Conservation (phyloP, 352 stramenopile species). For the Phytophthora sansomeana region DNA sequence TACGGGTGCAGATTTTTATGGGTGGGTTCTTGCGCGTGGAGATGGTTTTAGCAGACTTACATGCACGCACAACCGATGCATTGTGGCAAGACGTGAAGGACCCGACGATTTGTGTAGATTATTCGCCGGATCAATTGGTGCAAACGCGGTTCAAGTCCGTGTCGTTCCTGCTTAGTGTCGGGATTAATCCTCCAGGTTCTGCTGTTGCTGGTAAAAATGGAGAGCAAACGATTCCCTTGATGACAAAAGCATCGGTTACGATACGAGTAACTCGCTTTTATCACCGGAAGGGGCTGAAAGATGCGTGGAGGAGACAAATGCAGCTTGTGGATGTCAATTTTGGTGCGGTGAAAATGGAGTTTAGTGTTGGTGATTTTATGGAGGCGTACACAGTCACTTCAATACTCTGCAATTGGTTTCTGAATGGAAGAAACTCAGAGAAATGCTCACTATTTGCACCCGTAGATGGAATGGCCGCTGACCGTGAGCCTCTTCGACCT, state of each 20-base stretch:
- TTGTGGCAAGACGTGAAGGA: conserved; percentile 76
- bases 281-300: conserved; percentile 44
- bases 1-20: conserved; percentile 64
- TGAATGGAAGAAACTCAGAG: conserved; percentile 17
- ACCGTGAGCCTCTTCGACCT: conserved; percentile 12
- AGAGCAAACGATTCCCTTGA: conserved; percentile 21
- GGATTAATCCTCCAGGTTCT: conserved; percentile 19
- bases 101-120: conserved; percentile 60
- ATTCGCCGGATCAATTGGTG: conserved; percentile 65
- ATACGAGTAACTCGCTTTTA: conserved; percentile 68
- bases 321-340: conserved; percentile 69
- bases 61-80: conserved; percentile 68
- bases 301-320: conserved; percentile 60
- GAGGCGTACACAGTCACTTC: conserved; percentile 37
- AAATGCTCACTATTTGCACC: conserved; percentile 15
- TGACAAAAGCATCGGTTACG: conserved; percentile 55
- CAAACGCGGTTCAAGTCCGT: conserved; percentile 74
- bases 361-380: conserved; percentile 47
- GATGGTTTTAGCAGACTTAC: conserved; percentile 48
- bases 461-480: conserved; percentile 28
- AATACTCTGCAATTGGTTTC: conserved; percentile 36
- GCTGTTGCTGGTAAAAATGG: neutral
- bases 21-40: conserved; percentile 42
- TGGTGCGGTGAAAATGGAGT: conserved; percentile 53
- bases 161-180: conserved; percentile 59